Percentiles rank a stretch among this genome's conserved stretches.
These are phyloP conservation scores for Prunus salicina DNA, from an alignment of 306 rosid genomes.

Conservation along the genomic window DNA sequence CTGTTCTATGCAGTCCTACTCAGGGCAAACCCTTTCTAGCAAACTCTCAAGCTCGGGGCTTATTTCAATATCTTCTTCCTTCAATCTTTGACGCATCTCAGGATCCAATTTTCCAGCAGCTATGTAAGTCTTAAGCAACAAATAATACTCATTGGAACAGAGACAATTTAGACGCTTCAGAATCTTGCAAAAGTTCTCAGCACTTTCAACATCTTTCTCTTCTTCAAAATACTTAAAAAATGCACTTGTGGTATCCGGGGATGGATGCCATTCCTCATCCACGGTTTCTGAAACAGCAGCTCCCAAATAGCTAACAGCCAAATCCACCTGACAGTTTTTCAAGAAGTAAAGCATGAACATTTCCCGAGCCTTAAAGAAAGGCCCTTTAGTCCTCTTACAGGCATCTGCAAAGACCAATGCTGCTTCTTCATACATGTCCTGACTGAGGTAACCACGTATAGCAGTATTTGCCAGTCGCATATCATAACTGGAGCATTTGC, in stretches of 20 bases:
- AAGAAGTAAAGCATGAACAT: constrained; percentile 54
- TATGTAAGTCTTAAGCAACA: constrained; percentile 42
- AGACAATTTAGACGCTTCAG: constrained; percentile 46
- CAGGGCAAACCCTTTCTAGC: constrained; percentile 27
- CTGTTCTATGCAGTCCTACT: not conserved
- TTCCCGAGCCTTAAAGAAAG: constrained; percentile 54
- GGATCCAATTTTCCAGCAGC: constrained; percentile 39
- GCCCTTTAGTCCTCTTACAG: constrained; percentile 41
- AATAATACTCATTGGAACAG: constrained; percentile 31
- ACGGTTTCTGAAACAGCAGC: constrained; percentile 41
- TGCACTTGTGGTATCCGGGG: constrained; percentile 34
- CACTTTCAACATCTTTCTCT: constrained; percentile 51
- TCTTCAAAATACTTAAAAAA: constrained; percentile 64
- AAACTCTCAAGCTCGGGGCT: constrained; percentile 34
- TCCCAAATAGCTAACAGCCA: constrained; percentile 55
- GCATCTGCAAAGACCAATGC: constrained; percentile 45
- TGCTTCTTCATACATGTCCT: constrained; percentile 61
- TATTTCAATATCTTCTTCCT: constrained; percentile 37
- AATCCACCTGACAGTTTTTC: constrained; percentile 37
- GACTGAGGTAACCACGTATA: constrained; percentile 54
- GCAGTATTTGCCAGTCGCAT: constrained; percentile 41
- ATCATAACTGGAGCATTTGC: constrained; percentile 49
- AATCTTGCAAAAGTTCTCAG: constrained; percentile 58
- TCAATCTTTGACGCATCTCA: constrained; percentile 33
- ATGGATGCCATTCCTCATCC: constrained; percentile 43